A percentile compares a stretch with the other conserved stretches of the same genome.
phyloP scores from a whole-genome alignment of 2,329 filamentous ascomycete genomes.

The Zelopaecilomyces penicillatus region DNA sequence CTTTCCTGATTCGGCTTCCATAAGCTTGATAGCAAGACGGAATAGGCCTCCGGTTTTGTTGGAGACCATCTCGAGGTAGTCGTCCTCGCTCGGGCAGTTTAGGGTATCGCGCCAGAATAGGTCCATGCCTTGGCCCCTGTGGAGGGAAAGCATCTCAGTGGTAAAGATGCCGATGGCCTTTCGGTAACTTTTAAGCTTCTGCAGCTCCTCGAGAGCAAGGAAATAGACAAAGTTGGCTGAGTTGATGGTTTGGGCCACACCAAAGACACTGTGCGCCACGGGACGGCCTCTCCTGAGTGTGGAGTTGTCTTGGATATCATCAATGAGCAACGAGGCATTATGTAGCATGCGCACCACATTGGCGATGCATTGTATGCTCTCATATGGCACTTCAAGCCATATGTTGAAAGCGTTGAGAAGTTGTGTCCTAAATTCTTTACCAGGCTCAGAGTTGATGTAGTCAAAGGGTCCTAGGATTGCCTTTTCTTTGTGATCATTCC shows the following conservation, averaged over 20 bases:
- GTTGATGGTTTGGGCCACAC: conserved; percentile 42
- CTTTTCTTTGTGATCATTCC: not conserved
- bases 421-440: not conserved
- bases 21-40: conserved; percentile 69
- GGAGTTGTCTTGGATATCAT: conserved; percentile 40
- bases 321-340: conserved; percentile 35
- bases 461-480: not conserved
- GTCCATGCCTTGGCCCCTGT: conserved; percentile 78
- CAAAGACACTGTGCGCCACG: conserved; percentile 40
- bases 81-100: conserved; percentile 69
- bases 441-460: not conserved
- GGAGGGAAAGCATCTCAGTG: conserved; percentile 69
- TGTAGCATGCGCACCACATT: conserved; percentile 71
- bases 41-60: conserved; percentile 81
- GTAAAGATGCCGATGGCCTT: conserved; percentile 58
- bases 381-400: conserved; percentile 61
- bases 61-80: conserved; percentile 77
- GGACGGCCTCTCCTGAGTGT: conserved; percentile 38
- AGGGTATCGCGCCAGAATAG: conserved; percentile 75
- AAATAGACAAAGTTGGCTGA: conserved; percentile 41
- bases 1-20: conserved; percentile 57
- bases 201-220: conserved; percentile 28
- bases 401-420: conserved; percentile 53
- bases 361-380: conserved; percentile 60
- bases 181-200: conserved; percentile 51